Evolutionary conservation across 2,329 filamentous ascomycete species (phyloP), one percentile per base, ranked within the genome.

Genomic region (Dactylellina drechsleri): DNA sequence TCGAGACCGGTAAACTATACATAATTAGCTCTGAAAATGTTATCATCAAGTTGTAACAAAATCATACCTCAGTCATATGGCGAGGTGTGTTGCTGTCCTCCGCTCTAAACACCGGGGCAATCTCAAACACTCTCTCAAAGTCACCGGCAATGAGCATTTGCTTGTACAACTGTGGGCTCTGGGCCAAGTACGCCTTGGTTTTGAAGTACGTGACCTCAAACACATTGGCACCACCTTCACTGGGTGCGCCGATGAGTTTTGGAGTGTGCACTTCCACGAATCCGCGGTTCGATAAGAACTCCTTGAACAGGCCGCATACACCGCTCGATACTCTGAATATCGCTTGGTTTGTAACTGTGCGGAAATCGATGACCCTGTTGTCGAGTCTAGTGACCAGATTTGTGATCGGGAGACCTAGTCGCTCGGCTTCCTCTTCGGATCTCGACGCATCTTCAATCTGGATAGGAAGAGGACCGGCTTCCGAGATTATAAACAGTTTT

Each of bases 201-300:
- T 91, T 92, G 82, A 98, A 98, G 84, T 98, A 98, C 50, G 90
- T 89, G 79, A 98, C 85, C 79, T 90, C 87, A 82, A 99, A 98
- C 47, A 98, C 94, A 81, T 94, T 96, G 78, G 89, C 89, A 77
- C 95, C 95, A 79, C 95, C 94, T 84, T 99, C 95, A 2, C 92
- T 95, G 3, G 95, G 91, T 13, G 94, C 91, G 58, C 91, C 93
- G 66, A 96, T 92, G 50, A 99, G 85, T 82, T 93, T 94, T 8
- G 95, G 93, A 1, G 93, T 91, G 82, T 97, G 92, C 80, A 97
- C 93, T 82, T 92, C 88, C 77, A 90, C 89, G 82, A 97, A 96
- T 64, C 89, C 87, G 73, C 87, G 87, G 77, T 87, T 85, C 75
- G 90, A 86, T 78, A 97, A 89, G 82, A 93, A 98, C 78, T 93